Percentiles rank a stretch among this genome's conserved stretches.
Evolutionary conservation across 1,284 basidiomycete species (phyloP).

Genomic region (Sanghuangporus baumii): DNA sequence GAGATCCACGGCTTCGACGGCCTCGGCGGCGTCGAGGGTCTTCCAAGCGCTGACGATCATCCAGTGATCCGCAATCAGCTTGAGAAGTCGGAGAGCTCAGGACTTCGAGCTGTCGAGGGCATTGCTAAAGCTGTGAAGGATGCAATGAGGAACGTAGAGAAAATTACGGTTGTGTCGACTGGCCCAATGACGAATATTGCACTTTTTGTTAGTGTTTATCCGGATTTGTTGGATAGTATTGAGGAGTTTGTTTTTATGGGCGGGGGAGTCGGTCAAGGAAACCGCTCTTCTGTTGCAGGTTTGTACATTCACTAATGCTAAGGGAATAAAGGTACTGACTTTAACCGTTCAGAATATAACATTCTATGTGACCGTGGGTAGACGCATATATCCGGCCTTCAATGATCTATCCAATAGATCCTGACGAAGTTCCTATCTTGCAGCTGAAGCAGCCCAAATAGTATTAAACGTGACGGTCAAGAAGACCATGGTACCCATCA

Average conservation of each 20-base stretch:
- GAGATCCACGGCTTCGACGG: constrained; percentile 80
- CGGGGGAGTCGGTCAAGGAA: constrained; percentile 80
- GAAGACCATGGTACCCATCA: constrained; percentile 74
- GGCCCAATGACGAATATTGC: constrained; percentile 86
- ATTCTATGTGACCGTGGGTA: constrained; percentile 72
- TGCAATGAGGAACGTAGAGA: constrained; percentile 49
- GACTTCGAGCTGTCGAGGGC: constrained; percentile 54
- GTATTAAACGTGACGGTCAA: constrained; percentile 56
- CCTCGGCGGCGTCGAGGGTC: constrained; percentile 73
- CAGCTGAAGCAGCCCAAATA: constrained; percentile 78
- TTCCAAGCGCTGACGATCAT: constrained; percentile 38
- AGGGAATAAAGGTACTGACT: neutral
- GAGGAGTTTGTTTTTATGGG: constrained; percentile 86
- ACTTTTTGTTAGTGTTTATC: constrained; percentile 65
- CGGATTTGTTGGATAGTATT: constrained; percentile 62
- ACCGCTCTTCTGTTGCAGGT: constrained; percentile 70
- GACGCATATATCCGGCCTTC: neutral
- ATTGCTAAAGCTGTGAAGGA: constrained; percentile 52
- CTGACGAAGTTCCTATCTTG: neutral
- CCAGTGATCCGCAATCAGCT: constrained; percentile 45
- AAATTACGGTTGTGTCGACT: constrained; percentile 64
- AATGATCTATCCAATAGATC: neutral
- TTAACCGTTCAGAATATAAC: constrained; percentile 57
- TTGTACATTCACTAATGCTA: neutral
- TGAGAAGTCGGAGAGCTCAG: constrained; percentile 25